These are phyloP conservation scores for Santalum album DNA, from an alignment of 164 flowering plant species.

Conservation along the genomic window DNA sequence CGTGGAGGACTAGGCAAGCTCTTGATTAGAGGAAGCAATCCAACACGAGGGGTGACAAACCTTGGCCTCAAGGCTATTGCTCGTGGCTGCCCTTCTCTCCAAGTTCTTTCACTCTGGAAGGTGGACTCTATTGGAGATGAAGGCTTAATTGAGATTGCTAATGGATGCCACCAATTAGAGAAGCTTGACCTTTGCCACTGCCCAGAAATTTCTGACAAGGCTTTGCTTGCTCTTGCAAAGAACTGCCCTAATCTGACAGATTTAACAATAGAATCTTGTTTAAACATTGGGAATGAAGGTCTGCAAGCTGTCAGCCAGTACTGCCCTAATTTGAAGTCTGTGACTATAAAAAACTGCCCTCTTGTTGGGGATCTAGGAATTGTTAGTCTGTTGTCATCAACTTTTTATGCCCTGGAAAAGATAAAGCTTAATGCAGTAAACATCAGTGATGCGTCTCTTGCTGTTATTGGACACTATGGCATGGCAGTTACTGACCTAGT, in stretches of 20 bases:
- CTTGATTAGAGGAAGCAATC: constrained; percentile 44
- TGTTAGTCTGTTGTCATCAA: constrained; percentile 45
- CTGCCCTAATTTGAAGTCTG: constrained; percentile 51
- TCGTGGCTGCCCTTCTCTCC: constrained; percentile 76
- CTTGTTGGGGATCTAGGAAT: constrained; percentile 79
- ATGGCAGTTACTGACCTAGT: constrained; percentile 47
- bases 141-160: constrained; percentile 57
- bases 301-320: constrained; percentile 49
- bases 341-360: constrained; percentile 60
- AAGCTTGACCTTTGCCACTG: constrained; percentile 70
- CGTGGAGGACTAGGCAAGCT: constrained; percentile 85
- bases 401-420: constrained; percentile 36
- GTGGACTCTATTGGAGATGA: constrained; percentile 49
- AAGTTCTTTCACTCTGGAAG: constrained; percentile 61
- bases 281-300: constrained; percentile 52
- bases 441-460: constrained; percentile 67
- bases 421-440: constrained; percentile 59
- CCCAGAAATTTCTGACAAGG: constrained; percentile 50
- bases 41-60: constrained; percentile 42
- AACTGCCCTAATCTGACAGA: constrained; percentile 51
- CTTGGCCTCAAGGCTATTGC: constrained; percentile 59
- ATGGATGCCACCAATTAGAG: constrained; percentile 52
- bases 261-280: constrained; percentile 58
- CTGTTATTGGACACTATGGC: constrained; percentile 84
- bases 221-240: constrained; percentile 58